Evolutionary conservation across 2,329 filamentous ascomycete genomes (phyloP), one percentile per base, ranked within the genome.

Genomic region (Raffaelea albimanens): DNA sequence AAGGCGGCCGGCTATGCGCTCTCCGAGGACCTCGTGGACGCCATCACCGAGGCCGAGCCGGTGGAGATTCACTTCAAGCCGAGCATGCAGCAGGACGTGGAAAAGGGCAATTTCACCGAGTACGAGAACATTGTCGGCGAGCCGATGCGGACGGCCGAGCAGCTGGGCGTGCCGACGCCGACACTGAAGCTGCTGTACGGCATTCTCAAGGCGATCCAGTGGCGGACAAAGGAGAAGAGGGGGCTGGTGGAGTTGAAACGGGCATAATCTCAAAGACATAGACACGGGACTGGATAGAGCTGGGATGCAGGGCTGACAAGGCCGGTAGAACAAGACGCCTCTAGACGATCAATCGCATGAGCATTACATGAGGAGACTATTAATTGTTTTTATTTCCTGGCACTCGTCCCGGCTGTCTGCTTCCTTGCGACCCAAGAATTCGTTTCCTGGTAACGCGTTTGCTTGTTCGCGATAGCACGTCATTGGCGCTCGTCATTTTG

Each of bases 101-200:
- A 63, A 31, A 76, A 76, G 63, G 66, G 73, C 16, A 78, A 76
- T 54, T 73, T 68, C 45, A 72, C 75, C 50, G 76, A 81, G 57
- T 67, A 70, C 43, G 75, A 80, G 56, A 76, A 71, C 51, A 67
- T 80, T 33, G 58, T 79, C 3, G 75, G 75, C 1, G 76, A 79
- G 61, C 73, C 75, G n/a, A 50, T 80, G 41, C 61, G 71, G 3
- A 75, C 74, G 53, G 76, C 68, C 0, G 67, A 68, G 52, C 58
- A 57, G 29, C 58, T 63, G 0, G 73, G 73, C 1, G 72, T 80
- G 2, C 49, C 61, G 1, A 72, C 71, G 61, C 74, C 75, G 0
- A 73, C 68, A 16, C 58, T 79, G 29, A 60, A 62, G 47, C 64
- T 68, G 7, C 52, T 79, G 2, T 78, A 77, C 55, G 62, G 64